Base-by-base conservation (phyloP, 148 eudicot genomes). In the Cornus florida region DNA sequence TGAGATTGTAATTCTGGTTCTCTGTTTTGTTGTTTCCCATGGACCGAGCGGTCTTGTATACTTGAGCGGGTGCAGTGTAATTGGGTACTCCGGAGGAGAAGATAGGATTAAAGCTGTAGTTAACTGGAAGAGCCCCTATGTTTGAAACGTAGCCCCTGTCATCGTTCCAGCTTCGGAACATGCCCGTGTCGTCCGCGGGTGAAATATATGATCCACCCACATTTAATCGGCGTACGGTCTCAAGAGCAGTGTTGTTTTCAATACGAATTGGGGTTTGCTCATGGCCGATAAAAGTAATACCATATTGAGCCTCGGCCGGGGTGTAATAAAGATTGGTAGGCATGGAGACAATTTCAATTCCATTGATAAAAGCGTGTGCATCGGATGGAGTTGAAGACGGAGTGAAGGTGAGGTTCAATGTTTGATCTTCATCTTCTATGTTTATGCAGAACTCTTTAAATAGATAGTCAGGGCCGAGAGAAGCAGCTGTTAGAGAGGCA, bases 261-360 rank as follows among this genome's bases (percentile, higher is more conserved):
- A 77, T 50, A 35, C 10, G 20, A 65, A 53, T 0, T 53, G 73
- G 73, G 67, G 11, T 53, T 6, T 11, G 28, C 60, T 24, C 5
- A 4, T 35, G n/a, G 39, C 53, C 7, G 12, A 62, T 67, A 12
- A 56, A 33, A 39, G 17, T 7, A 10, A 6, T 4, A 35, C 38
- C 35, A n/a, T n/a, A n/a, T 33, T 33, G 35, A 1, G 35, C 5
- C 2, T 38, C 46, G 24, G 2, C 66, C 6, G 73, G 48, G 9
- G 59, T 13, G 73, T 77, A 69, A n/a, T 77, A 77, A 7, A 77
- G 62, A 53, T 50, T 10, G 11, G 13, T 13, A 0, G 80, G 80
- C 71, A 77, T 69, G 5, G 80, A 77, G 8, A 77, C 67, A 2
- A 77, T n/a, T 77, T 77, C 80, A 1, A 77, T 77, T 4, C 80